Evolutionary conservation across 495 filamentous ascomycete species (phyloP), one percentile per base, ranked within the genome.

Genomic region (Penicillium macrosclerotiorum): DNA sequence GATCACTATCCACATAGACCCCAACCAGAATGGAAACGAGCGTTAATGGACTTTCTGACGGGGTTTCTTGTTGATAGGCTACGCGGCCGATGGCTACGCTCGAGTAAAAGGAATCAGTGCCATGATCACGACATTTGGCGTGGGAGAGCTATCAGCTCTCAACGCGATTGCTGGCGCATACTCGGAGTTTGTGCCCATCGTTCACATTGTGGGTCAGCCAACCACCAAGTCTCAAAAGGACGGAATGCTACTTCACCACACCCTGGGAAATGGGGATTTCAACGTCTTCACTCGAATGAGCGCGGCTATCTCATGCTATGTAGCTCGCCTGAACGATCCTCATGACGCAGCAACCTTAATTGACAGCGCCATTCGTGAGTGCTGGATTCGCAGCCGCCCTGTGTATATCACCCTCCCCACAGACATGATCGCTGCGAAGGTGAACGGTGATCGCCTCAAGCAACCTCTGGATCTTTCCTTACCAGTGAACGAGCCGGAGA

Each of bases 241-340:
- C 62, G 77, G 77, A 8, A 73, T 75, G 65, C 71, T 94, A n/a
- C 74, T 97, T 9, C 92, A 97, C 62, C 92, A 97, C 66, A 95
- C 91, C 1, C 82, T 97, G 11, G 91, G 90, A 24, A 93, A 95
- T 58, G 91, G 91, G 22, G 85, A 93, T 60, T 93, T 87, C 65
- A 81, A 86, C 44, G 88, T 87, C n/a, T 96, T 93, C 58, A 72
- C 79, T 50, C 76, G 83, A 48, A 96, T 96, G 85, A 85, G 74
- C 59, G 68, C 69, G 11, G 67, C 78, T 17, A 83, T 96, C 49
- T 85, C 88, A 5, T 87, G 83, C 60, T 77, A 81, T 23, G 71
- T 82, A 24, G 82, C 83, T 8, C 80, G 79, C 22, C 74, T 97
- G 35, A 83, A 81, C 42, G 77, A 91, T 29, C 78, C 83, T 1